These are phyloP conservation scores for Dactylellina cionopaga DNA, from an alignment of 2,329 filamentous ascomycete species.

Conservation along the genomic window DNA sequence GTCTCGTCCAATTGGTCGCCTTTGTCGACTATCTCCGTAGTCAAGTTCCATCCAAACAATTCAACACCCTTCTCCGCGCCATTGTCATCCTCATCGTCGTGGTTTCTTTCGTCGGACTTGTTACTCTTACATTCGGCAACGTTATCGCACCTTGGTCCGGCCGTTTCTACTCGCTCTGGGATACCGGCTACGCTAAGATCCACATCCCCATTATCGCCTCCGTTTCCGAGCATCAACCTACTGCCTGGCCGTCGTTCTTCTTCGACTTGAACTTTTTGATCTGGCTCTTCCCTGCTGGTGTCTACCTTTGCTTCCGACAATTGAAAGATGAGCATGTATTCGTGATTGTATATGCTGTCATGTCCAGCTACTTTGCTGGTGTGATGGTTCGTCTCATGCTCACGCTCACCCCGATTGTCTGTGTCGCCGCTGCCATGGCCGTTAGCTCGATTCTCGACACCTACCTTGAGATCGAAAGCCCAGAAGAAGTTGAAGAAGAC, in stretches of 20 bases:
- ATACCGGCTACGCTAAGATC: slow-evolving; percentile 98
- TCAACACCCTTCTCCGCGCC: slow-evolving; percentile 85
- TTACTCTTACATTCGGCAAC: slow-evolving; percentile 82
- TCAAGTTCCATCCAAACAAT: slow-evolving; percentile 91
- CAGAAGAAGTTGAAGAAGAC: slow-evolving; percentile 67
- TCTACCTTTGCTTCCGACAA: slow-evolving; percentile 96
- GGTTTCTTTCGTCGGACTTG: slow-evolving; percentile 77
- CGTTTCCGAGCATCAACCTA: slow-evolving; percentile 99
- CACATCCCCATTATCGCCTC: slow-evolving; percentile 99
- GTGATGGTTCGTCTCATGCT: slow-evolving; percentile 99
- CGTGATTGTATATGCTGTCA: slow-evolving; percentile 94
- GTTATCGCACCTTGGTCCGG: slow-evolving; percentile 97
- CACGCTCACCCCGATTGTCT: slow-evolving; percentile 94
- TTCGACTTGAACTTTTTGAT: slow-evolving; percentile 98
- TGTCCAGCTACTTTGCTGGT: slow-evolving; percentile 96
- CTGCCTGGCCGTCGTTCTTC: slow-evolving; percentile 98
- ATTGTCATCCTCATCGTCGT: slow-evolving; percentile 79
- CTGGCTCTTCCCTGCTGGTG: slow-evolving; percentile 98
- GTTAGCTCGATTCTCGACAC: slow-evolving; percentile 88
- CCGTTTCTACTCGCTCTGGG: slow-evolving; percentile 99
- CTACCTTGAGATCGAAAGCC: slow-evolving; percentile 76
- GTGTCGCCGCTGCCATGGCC: slow-evolving; percentile 89
- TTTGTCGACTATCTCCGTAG: slow-evolving; percentile 90
- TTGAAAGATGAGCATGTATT: slow-evolving; percentile 97
- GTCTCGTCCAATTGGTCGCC: slow-evolving; percentile 89